phyloP scores from a whole-genome alignment of 2,329 filamentous ascomycete genomes.

The Apiospora arundinis region DNA sequence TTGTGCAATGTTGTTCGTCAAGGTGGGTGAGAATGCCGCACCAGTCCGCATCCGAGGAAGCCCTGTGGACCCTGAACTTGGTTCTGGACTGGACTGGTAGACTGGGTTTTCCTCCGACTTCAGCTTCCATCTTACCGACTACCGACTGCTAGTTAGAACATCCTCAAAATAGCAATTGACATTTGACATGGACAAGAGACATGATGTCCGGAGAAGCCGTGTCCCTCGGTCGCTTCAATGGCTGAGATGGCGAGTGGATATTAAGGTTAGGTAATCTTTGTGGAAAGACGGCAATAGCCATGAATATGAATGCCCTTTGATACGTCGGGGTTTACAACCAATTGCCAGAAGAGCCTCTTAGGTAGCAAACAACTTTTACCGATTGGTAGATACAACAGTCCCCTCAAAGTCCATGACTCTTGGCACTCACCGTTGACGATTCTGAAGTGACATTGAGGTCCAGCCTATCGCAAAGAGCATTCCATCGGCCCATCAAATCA shows the following conservation, averaged over 20 bases:
- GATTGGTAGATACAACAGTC: not conserved
- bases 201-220: not conserved
- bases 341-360: not conserved
- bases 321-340: too few species aligned
- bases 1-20: not conserved
- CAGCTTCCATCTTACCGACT: not conserved
- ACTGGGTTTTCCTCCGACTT: not conserved
- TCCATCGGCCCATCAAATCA: not conserved
- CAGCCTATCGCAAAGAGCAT: not conserved
- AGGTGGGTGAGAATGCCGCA: not conserved
- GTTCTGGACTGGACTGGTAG: not conserved
- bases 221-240: not conserved
- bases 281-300: too few species aligned
- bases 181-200: not conserved
- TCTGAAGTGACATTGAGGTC: not conserved
- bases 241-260: too few species aligned
- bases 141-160: not conserved
- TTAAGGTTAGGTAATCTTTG: too few species aligned
- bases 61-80: not conserved
- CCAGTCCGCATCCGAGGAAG: slow-evolving; percentile 8
- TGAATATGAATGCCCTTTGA: too few species aligned
- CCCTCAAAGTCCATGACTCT: not conserved
- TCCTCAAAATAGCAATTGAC: not conserved
- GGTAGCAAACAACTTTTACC: not conserved
- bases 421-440: not conserved